phyloP scores from a whole-genome alignment of 768 basidiomycete genomes.

The Sporobolomyces phaffii region DNA sequence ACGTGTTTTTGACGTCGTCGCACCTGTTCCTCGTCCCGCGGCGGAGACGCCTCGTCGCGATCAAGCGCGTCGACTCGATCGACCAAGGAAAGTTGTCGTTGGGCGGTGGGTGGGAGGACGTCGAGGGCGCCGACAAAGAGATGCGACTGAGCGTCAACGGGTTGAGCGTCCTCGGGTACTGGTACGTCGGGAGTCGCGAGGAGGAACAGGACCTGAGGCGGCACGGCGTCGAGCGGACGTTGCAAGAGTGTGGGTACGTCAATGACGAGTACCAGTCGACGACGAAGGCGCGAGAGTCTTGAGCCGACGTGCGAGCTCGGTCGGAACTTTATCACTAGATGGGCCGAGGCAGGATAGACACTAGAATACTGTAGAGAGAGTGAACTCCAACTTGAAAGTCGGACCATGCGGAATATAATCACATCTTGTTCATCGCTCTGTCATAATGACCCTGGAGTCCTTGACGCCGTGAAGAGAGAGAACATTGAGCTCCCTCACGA shows the following conservation, averaged over 20 bases:
- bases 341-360: no score
- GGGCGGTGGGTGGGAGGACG: background rate
- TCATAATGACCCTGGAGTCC: no score
- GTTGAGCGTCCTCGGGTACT: constrained; percentile 11
- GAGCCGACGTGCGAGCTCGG: no score
- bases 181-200: constrained; percentile 2
- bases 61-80: background rate
- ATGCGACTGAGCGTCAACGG: constrained; percentile 22
- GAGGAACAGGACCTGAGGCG: background rate
- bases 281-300: no score
- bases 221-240: background rate
- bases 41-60: background rate
- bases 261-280: constrained; percentile 23
- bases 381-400: no score
- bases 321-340: no score
- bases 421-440: no score
- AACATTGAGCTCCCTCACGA: no score
- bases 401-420: no score
- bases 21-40: constrained; percentile 24
- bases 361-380: no score
- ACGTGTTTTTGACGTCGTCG: constrained; percentile 15
- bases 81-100: background rate
- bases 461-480: no score
- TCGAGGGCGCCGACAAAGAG: background rate
- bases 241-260: constrained; percentile 6